These are phyloP conservation scores for Ophiostoma perfectum DNA, from an alignment of 2,329 filamentous ascomycete species.

Conservation along the genomic window DNA sequence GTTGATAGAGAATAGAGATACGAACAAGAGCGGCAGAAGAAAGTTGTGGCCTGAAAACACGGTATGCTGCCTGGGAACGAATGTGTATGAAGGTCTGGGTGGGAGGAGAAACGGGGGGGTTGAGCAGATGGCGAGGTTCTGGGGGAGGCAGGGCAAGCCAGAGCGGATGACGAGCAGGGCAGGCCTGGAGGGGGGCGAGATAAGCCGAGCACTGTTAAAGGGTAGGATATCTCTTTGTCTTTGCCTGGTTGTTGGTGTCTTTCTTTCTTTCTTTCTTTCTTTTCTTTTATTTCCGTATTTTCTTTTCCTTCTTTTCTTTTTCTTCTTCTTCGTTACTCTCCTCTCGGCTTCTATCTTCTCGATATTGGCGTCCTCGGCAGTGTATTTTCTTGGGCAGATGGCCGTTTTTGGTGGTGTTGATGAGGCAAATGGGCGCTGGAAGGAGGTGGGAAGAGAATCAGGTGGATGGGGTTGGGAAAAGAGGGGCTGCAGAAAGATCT, in stretches of 20 bases:
- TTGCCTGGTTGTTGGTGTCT: neutral
- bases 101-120: constrained; percentile 11
- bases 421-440: constrained; percentile 19
- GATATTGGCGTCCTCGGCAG: no score
- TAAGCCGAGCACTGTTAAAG: constrained; percentile 14
- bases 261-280: neutral
- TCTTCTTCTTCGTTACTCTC: neutral
- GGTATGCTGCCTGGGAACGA: constrained; percentile 20
- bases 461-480: constrained; percentile 24
- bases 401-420: constrained; percentile 7
- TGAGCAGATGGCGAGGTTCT: constrained; percentile 8
- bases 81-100: neutral
- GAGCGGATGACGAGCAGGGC: constrained; percentile 12
- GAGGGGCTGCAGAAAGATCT: constrained; percentile 27
- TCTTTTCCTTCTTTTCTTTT: neutral
- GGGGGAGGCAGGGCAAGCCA: constrained; percentile 2
- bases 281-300: neutral
- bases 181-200: constrained; percentile 15
- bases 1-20: constrained; percentile 16
- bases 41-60: constrained; percentile 25
- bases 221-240: constrained; percentile 10
- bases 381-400: neutral
- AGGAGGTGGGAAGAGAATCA: constrained; percentile 17
- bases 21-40: neutral
- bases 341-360: no score